Conservation (phyloP, 1,284 basidiomycete species). For the Microbotryum violaceum region DNA sequence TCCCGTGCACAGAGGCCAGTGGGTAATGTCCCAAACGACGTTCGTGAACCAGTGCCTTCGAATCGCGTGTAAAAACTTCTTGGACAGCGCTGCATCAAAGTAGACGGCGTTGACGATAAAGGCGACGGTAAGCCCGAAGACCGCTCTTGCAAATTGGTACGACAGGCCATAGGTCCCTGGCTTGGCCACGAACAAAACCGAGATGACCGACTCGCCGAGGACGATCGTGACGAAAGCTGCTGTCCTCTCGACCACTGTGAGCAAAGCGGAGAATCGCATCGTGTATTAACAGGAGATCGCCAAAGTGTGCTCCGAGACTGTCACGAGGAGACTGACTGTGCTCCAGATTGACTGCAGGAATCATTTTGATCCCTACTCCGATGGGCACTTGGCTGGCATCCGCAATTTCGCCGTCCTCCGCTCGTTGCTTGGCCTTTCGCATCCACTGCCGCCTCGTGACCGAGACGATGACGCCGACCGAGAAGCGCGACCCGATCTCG, state of each 20-base stretch:
- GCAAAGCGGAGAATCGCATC: too few species aligned
- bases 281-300: too few species aligned
- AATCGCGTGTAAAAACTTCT: conserved; percentile 5
- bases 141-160: neutral
- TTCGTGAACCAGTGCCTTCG: conserved; percentile 4
- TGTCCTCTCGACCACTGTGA: conserved; percentile 1
- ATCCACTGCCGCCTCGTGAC: neutral
- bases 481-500: neutral
- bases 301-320: too few species aligned
- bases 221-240: conserved; percentile 5
- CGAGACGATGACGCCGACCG: neutral
- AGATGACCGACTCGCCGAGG: neutral
- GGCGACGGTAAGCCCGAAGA: neutral
- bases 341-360: conserved; percentile 1
- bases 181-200: neutral
- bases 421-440: neutral
- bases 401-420: neutral
- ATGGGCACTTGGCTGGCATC: neutral
- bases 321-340: neutral
- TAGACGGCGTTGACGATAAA: neutral
- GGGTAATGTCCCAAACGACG: neutral
- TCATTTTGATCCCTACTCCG: neutral
- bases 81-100: conserved; percentile 2
- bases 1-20: conserved; percentile 1
- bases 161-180: neutral